Evolutionary conservation across 345 rosid species (phyloP).

Genomic region (Citrus trifoliata): DNA sequence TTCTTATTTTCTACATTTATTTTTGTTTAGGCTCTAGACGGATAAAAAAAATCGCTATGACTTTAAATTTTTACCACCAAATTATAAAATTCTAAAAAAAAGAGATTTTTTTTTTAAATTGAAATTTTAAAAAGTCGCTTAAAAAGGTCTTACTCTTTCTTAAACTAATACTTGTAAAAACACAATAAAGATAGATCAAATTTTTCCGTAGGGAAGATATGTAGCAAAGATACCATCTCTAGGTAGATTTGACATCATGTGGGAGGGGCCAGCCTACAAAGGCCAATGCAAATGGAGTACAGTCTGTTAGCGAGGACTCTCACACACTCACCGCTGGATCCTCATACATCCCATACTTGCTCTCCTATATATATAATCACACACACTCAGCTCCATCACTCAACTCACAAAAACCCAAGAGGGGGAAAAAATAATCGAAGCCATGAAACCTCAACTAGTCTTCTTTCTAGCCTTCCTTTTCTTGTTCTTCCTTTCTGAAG

Average conservation of each 20-base stretch:
- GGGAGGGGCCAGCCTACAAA: conserved; percentile 16
- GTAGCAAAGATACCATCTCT: conserved; percentile 1
- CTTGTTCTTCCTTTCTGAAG: conserved; percentile 28
- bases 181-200: not conserved
- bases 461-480: conserved; percentile 23
- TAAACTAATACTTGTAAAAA: not conserved
- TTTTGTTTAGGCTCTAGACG: no score
- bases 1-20: no score
- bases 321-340: conserved; percentile 13
- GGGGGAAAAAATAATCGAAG: not conserved
- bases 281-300: conserved; percentile 48
- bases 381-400: not conserved
- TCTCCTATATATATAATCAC: conserved; percentile 20
- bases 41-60: not conserved
- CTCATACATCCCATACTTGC: conserved; percentile 4
- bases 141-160: no score
- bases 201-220: not conserved
- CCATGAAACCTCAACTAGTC: conserved; percentile 31
- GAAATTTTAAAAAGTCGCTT: no score
- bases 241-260: conserved; percentile 3
- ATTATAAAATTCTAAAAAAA: no score
- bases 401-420: conserved; percentile 13
- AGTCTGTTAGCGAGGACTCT: conserved; percentile 43
- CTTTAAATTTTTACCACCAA: not conserved
- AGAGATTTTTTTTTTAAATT: no score